Evolutionary conservation across 164 flowering plant genomes (phyloP), one percentile per base, ranked within the genome.

Genomic region (Aristolochia fimbriata): DNA sequence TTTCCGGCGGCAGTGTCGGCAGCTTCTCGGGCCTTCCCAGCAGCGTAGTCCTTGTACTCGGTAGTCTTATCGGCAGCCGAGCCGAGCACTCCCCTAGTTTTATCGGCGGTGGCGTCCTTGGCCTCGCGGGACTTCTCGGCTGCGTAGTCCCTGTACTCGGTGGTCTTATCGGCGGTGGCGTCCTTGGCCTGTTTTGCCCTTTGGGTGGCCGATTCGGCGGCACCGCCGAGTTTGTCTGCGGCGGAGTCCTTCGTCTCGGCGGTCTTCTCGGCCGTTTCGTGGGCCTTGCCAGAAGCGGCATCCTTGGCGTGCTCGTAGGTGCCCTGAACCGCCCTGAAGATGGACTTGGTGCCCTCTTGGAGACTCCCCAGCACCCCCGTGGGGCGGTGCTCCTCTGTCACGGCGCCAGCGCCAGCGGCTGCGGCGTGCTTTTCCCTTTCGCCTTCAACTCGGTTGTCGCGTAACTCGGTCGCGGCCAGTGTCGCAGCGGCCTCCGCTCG

Each of bases 301-400:
- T 85, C 91, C 47, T 82, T 83, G 1, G 84, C 87, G 14, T 81
- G 83, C 51, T 64, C 87, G n/a, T 53, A 55, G 0, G 84, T 83
- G 15, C 69, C 78, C 23, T 62, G 68, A 15, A 84, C 86, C 1
- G 80, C 77, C 66, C 61, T 71, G 48, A 87, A 19, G n/a, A 86
- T 66, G 15, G 59, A 45, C 9, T 37, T 37, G 12, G 43, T 37
- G 43, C 43, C 43, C 8, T 37, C 43, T 7, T 37, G 43, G 43
- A 37, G 43, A 10, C 11, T 37, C 21, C 63, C 73, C 9, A 69
- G 45, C 23, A 69, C 58, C 8, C 67, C 69, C 21, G 61, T 37
- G 43, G 43, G 43, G 9, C 43, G 43, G 43, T 37, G 31, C 4
- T 17, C 31, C 56, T 56, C 51, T 55, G 53, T 46, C 45, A 24